Evolutionary conservation across 208 protist species (phyloP).

Genomic region (Naegleria fowleri): DNA sequence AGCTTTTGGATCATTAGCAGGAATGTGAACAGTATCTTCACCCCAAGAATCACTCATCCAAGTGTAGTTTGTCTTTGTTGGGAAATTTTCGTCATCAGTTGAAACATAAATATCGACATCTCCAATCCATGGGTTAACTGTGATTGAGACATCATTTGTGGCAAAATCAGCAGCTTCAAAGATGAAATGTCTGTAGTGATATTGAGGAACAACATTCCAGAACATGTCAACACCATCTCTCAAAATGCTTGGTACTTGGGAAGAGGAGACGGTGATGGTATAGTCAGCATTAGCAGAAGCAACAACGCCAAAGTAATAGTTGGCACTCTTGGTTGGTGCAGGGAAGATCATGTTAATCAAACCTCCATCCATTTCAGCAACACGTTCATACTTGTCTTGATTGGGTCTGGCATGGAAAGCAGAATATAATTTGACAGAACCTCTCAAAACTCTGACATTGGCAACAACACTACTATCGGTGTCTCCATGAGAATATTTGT

Average conservation of each 20-base stretch:
- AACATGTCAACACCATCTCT: not conserved
- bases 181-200: not conserved
- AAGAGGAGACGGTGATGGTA: not conserved
- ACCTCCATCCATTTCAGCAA: not conserved
- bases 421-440: not conserved
- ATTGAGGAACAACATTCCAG: not conserved
- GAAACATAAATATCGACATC: not conserved
- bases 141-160: not conserved
- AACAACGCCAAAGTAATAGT: not conserved
- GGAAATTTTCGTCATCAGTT: not conserved
- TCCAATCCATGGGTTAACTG: not conserved
- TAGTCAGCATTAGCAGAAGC: not conserved
- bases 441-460: not conserved
- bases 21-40: not conserved
- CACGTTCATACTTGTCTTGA: not conserved
- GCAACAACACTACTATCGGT: not conserved
- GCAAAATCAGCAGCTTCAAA: not conserved
- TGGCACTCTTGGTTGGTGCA: not conserved
- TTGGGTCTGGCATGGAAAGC: not conserved
- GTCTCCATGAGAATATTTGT: not conserved
- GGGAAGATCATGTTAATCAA: not conserved
- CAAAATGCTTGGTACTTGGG: not conserved
- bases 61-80: not conserved
- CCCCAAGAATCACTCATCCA: not conserved
- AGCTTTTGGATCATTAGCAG: not conserved